Evolutionary conservation across 768 basidiomycete genomes (phyloP).

Genomic region (Rubroboletus satanas): DNA sequence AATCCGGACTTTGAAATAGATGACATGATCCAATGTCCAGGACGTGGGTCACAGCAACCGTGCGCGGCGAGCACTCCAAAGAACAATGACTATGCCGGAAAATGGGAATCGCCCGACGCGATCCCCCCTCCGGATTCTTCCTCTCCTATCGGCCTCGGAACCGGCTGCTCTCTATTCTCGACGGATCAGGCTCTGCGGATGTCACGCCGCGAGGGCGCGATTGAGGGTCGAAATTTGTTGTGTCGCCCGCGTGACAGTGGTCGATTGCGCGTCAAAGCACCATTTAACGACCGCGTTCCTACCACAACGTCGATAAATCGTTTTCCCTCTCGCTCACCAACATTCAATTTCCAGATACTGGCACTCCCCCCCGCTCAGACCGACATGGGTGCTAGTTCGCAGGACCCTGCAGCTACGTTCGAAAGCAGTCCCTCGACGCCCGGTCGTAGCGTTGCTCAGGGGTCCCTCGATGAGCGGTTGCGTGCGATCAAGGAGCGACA

Average conservation of each 20-base stretch:
- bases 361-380: neutral
- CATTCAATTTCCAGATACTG: neutral
- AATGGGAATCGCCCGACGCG: constrained; percentile 3
- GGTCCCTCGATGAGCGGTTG: neutral
- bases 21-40: neutral
- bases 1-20: neutral
- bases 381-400: neutral
- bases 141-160: constrained; percentile 9
- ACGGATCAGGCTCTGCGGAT: neutral
- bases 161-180: neutral
- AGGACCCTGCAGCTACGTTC: neutral
- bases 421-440: neutral
- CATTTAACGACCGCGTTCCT: neutral
- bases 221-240: neutral
- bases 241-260: neutral
- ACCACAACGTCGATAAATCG: neutral
- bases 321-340: neutral
- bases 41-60: neutral
- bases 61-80: constrained; percentile 3
- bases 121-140: constrained; percentile 22
- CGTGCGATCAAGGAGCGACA: neutral
- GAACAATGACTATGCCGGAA: neutral
- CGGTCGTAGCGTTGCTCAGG: neutral
- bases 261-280: neutral
- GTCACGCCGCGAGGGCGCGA: neutral